Base-by-base conservation (phyloP, 2,329 filamentous ascomycete species). In the Pleomassaria siparia region DNA sequence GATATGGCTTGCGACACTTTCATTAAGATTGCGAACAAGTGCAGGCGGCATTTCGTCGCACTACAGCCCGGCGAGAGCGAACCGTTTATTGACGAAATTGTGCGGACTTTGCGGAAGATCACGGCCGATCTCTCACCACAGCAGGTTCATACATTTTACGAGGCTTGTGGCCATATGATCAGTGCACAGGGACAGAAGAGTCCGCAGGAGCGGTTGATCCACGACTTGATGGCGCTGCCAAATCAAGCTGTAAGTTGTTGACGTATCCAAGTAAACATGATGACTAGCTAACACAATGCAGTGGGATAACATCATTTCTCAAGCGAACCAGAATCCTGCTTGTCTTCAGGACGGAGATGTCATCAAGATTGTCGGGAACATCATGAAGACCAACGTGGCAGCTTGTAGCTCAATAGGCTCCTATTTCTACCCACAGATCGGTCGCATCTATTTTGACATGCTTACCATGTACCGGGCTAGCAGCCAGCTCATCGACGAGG, bases 301-400 rank as follows among this genome's bases (percentile, higher is more conserved):
- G 72, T 99, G 94, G 94, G 91, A 96, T 67, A 84, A 87, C 63
- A 96, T 99, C 63, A 99, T 99, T 67, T 83, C 84, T 59, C 83
- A 88, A 66, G 94, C 94, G 20, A 94, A 89, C 45, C 80, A 87
- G 51, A 86, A 96, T 67, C 90, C 94, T 0, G 81, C 85, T 18
- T 91, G 94, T 58, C 80, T 99, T 11, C 90, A 97, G 70, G 91
- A 97, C 64, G 79, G 86, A 10, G 91, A 99, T 60, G 95, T 91
- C 1, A 97, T 99, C 76, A 99, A 99, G 78, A 86, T 99, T 58
- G 91, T 99, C 54, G 94, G 94, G 58, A 99, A 99, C 74, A 96
- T 99, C 69, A 99, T 99, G 94, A 99, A 99, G 82, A 99, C 94
- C 1, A 99, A 99, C 63, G 94, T 99, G 4, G 92, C 95, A n/a